phyloP scores from a whole-genome alignment of 345 rosid species.

The Gynandropsis gynandra region DNA sequence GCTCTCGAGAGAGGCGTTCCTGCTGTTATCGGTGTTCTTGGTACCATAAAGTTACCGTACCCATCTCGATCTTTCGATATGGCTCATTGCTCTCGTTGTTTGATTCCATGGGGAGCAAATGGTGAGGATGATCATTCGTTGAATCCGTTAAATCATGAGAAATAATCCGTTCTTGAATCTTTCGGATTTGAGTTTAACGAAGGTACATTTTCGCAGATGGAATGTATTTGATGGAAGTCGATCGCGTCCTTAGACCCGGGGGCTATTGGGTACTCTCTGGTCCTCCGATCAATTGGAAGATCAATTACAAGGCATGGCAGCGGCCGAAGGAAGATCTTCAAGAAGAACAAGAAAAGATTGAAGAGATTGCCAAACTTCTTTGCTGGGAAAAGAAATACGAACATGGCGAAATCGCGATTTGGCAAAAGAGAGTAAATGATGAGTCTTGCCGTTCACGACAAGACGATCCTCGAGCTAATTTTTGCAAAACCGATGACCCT shows the following conservation, averaged over 20 bases:
- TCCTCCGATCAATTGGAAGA: slow-evolving; percentile 95
- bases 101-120: slow-evolving; percentile 94
- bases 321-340: slow-evolving; percentile 89
- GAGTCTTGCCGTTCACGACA: slow-evolving; percentile 47
- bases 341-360: slow-evolving; percentile 83
- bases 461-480: slow-evolving; percentile 55
- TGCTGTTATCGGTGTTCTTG: slow-evolving; percentile 96
- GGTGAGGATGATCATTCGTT: slow-evolving; percentile 41
- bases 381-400: slow-evolving; percentile 97
- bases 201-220: slow-evolving; percentile 53
- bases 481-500: slow-evolving; percentile 63
- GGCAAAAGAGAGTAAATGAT: slow-evolving; percentile 77
- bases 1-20: slow-evolving; percentile 99
- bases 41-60: slow-evolving; percentile 84
- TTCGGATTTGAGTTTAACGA: not conserved
- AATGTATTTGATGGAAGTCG: slow-evolving; percentile 87
- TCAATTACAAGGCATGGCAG: slow-evolving; percentile 84
- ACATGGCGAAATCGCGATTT: slow-evolving; percentile 86
- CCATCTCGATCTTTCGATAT: slow-evolving; percentile 91
- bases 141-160: not conserved
- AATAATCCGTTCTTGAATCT: not conserved
- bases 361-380: slow-evolving; percentile 73
- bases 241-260: slow-evolving; percentile 95
- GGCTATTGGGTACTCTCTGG: slow-evolving; percentile 98
- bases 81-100: slow-evolving; percentile 98